Percentiles rank a stretch among this genome's conserved stretches.
These are phyloP conservation scores for Oleoguttula mirabilis DNA, from an alignment of 495 filamentous ascomycete genomes.

Conservation along the genomic window DNA sequence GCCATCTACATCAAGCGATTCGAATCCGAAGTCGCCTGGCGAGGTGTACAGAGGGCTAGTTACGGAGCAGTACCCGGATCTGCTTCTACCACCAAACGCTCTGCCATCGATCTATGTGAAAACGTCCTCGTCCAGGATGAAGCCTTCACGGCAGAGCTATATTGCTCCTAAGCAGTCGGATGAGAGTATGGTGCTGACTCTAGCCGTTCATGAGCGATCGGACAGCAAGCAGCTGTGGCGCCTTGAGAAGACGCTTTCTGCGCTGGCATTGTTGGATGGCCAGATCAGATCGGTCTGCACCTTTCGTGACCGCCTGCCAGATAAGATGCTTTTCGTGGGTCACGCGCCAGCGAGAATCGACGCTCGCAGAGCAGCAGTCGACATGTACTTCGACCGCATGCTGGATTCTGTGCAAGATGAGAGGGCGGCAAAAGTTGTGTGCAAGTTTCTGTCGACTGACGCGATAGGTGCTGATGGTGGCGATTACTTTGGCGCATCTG, in stretches of 20 bases:
- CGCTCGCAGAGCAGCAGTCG: constrained; percentile 66
- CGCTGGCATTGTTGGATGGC: constrained; percentile 70
- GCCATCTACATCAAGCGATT: constrained; percentile 15
- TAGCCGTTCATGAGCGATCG: constrained; percentile 69
- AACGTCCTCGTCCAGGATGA: constrained; percentile 86
- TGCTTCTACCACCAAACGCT: constrained; percentile 82
- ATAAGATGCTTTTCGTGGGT: constrained; percentile 74
- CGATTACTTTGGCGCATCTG: constrained; percentile 16
- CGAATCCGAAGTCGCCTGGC: constrained; percentile 15
- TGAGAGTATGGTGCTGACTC: constrained; percentile 76
- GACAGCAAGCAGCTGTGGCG: constrained; percentile 79
- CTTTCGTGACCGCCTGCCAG: constrained; percentile 64
- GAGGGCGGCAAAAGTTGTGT: constrained; percentile 64
- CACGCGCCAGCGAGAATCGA: constrained; percentile 93
- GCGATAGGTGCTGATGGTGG: constrained; percentile 62
- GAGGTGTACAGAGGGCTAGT: constrained; percentile 57
- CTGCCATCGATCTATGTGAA: constrained; percentile 71
- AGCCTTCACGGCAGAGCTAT: constrained; percentile 75
- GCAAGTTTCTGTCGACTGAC: constrained; percentile 77
- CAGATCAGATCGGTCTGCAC: constrained; percentile 56
- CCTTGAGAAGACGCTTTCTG: constrained; percentile 77
- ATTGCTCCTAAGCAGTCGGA: constrained; percentile 53
- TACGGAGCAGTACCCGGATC: constrained; percentile 70
- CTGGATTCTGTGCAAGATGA: constrained; percentile 74
- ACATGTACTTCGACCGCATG: constrained; percentile 72